Evolutionary conservation across 768 basidiomycete species (phyloP).

Genomic region (Agrocybe praecox): DNA sequence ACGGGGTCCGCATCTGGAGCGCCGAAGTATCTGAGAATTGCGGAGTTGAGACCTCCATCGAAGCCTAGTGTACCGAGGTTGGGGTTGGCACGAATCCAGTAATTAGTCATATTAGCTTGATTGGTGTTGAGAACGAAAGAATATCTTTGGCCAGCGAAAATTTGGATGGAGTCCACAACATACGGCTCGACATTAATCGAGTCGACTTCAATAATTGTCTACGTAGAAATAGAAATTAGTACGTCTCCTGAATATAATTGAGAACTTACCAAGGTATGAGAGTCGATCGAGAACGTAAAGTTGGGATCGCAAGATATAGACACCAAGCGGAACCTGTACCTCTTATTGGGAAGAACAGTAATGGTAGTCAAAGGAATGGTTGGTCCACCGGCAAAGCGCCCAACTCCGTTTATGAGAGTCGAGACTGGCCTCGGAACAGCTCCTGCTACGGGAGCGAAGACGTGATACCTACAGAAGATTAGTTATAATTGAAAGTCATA

Average conservation of each 20-base stretch:
- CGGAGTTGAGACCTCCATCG: slow-evolving; percentile 44
- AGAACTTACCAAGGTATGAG: slow-evolving; percentile 38
- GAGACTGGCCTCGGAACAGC: slow-evolving; percentile 30
- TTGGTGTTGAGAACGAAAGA: slow-evolving; percentile 44
- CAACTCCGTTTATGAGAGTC: slow-evolving; percentile 51
- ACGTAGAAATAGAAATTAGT: background rate
- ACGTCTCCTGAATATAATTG: background rate
- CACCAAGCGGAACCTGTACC: slow-evolving; percentile 54
- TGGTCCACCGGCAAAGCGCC: slow-evolving; percentile 41
- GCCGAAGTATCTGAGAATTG: slow-evolving; percentile 50
- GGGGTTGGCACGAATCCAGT: slow-evolving; percentile 48
- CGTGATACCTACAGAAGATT: slow-evolving; percentile 28
- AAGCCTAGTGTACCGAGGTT: slow-evolving; percentile 20
- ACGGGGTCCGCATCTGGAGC: slow-evolving; percentile 40
- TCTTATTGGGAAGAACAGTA: slow-evolving; percentile 33
- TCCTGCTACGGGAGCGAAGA: slow-evolving; percentile 25
- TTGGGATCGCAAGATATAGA: slow-evolving; percentile 48
- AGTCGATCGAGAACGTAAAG: slow-evolving; percentile 46
- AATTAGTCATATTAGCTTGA: slow-evolving; percentile 42
- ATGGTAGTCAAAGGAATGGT: slow-evolving; percentile 37
- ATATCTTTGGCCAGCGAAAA: slow-evolving; percentile 38
- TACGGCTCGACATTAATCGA: slow-evolving; percentile 43
- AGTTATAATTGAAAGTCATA: background rate
- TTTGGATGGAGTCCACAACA: slow-evolving; percentile 42
- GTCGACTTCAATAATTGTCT: slow-evolving; percentile 58